Evolutionary conservation across 176 grass and related monocot species (phyloP), one percentile per base, ranked within the genome.

Genomic region (Oryza glumipatula): DNA sequence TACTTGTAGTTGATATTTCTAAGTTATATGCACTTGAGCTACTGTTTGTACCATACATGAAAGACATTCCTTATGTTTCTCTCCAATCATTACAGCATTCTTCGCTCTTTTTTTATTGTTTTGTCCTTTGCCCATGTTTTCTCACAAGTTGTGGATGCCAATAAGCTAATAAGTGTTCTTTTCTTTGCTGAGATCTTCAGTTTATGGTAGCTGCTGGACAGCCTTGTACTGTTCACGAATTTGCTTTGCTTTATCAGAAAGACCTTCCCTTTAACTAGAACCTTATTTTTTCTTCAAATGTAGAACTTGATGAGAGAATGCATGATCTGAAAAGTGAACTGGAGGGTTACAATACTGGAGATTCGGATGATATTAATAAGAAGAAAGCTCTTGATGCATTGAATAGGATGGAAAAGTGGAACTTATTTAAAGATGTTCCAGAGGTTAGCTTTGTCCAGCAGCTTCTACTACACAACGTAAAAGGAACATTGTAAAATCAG

Each of bases 231-330:
- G 32, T 74, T 67, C 19, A 14, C 51, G 41, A 41, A 52, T 86
- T 74, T 90, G 65, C 64, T 49, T 49, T 82, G 22, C 21, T 60
- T 23, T 15, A 10, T 47, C 6, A 35, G 41, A 61, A 46, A n/a
- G 3, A 28, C 43, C 16, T 33, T 51, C 11, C 16, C 3, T 56
- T 41, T 38, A 72, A 67, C 9, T 72, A 30, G 22, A 45, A 14
- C 26, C 12, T 80, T 60, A 16, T 48, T 81, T 76, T 78, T 73
- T 82, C 45, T 35, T 81, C 56, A 41, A 22, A 52, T 24, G 56
- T 63, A 97, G 96, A 98, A 83, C 93, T 98, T 68, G 93, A 98
- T 81, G 89, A 93, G 74, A 95, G 96, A 84, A 98, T 98, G 96
- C 86, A 72, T 71, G 96, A 98, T 61, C 68, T 98, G 76, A 98